These are phyloP conservation scores for Elsinoe fawcettii DNA, from an alignment of 2,329 filamentous ascomycete species.

Conservation along the genomic window DNA sequence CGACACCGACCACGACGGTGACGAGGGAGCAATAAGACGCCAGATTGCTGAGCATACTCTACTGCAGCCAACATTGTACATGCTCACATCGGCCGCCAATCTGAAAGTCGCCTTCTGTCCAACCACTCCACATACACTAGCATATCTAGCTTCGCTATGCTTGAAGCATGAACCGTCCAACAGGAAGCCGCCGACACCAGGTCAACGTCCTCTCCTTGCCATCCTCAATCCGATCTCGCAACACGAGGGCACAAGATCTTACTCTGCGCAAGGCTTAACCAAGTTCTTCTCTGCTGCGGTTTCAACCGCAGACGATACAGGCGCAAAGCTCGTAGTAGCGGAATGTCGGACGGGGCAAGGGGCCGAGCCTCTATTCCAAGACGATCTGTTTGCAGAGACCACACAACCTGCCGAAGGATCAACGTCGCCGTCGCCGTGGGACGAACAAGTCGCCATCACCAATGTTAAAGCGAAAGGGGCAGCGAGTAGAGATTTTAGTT, in stretches of 20 bases:
- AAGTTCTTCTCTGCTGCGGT: slow-evolving; percentile 55
- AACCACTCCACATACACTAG: slow-evolving; percentile 68
- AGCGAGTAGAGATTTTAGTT: slow-evolving; percentile 33
- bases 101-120: slow-evolving; percentile 66
- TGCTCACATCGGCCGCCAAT: slow-evolving; percentile 60
- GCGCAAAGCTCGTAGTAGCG: slow-evolving; percentile 34
- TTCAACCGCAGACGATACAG: slow-evolving; percentile 45
- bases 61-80: slow-evolving; percentile 57
- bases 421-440: slow-evolving; percentile 30
- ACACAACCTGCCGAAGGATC: neutral
- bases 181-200: slow-evolving; percentile 19
- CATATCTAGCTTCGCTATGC: slow-evolving; percentile 51
- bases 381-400: neutral
- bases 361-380: neutral
- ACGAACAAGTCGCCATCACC: slow-evolving; percentile 40
- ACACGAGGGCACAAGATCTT: slow-evolving; percentile 62
- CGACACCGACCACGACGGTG: slow-evolving; percentile 9
- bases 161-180: slow-evolving; percentile 34
- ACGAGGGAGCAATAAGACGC: neutral
- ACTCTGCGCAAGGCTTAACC: slow-evolving; percentile 65
- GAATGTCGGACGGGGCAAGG: slow-evolving; percentile 29
- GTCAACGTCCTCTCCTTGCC: slow-evolving; percentile 38
- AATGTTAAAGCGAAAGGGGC: slow-evolving; percentile 39
- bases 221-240: slow-evolving; percentile 58
- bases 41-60: slow-evolving; percentile 31